Evolutionary conservation across 2,329 filamentous ascomycete species (phyloP).

Genomic region (Neonectria coccinea): DNA sequence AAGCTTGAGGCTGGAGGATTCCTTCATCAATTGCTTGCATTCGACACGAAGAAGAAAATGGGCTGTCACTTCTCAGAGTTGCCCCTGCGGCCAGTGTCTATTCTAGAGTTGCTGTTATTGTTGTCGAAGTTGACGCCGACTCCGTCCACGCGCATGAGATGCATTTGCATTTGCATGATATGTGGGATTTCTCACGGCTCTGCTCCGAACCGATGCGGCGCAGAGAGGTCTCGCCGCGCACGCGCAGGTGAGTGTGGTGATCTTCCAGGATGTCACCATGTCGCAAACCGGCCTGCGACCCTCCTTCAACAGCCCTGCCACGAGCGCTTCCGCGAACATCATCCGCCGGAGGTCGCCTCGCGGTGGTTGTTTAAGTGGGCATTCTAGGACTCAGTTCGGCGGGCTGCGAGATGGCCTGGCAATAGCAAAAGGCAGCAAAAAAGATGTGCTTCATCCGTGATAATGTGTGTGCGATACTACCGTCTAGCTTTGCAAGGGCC

Average conservation of each 20-base stretch:
- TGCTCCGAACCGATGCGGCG: slow-evolving; percentile 17
- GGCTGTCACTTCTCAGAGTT: slow-evolving; percentile 19
- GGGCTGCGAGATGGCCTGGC: slow-evolving; percentile 17
- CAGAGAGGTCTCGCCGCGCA: slow-evolving; percentile 37
- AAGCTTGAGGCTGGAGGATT: slow-evolving; percentile 23
- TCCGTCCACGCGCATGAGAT: slow-evolving; percentile 14
- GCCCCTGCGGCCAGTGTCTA: neutral
- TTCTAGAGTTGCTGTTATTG: slow-evolving; percentile 10
- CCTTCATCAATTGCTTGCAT: slow-evolving; percentile 20
- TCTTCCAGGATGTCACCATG: slow-evolving; percentile 14
- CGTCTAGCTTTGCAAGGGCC: slow-evolving; percentile 21
- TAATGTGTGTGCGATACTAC: slow-evolving; percentile 29
- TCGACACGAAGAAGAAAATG: neutral
- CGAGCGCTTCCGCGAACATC: slow-evolving; percentile 4
- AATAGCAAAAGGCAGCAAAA: slow-evolving; percentile 21
- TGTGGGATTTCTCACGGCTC: slow-evolving; percentile 21
- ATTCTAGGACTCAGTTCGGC: slow-evolving; percentile 23
- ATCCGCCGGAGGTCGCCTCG: slow-evolving; percentile 25
- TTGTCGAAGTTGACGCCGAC: slow-evolving; percentile 24
- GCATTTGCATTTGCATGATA: neutral
- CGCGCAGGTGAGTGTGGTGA: slow-evolving; percentile 13
- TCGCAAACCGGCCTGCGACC: slow-evolving; percentile 15
- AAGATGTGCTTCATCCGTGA: slow-evolving; percentile 23
- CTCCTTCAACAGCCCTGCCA: slow-evolving; percentile 23
- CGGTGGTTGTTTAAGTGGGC: slow-evolving; percentile 17